Conservation (phyloP, 305 asterid genomes). For the Coffea humblotiana region DNA sequence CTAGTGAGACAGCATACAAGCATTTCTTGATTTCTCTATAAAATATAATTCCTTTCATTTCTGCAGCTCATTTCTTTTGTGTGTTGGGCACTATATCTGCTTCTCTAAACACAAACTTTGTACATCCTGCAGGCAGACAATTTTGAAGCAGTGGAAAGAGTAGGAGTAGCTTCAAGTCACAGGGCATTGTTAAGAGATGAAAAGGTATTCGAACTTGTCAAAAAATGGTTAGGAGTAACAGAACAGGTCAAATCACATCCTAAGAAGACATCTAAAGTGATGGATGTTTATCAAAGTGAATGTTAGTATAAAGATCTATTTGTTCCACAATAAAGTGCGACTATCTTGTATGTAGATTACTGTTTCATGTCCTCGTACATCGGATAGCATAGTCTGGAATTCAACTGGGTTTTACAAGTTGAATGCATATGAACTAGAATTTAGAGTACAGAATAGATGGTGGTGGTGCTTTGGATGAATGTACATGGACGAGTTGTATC, state of each 20-base stretch:
- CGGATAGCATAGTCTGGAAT: background rate
- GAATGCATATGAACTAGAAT: background rate
- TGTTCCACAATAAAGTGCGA: background rate
- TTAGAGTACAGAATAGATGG: background rate
- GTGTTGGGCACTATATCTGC: background rate
- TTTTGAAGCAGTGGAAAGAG: constrained; percentile 66
- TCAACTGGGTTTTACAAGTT: background rate
- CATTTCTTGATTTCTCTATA: background rate
- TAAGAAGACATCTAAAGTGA: constrained; percentile 49
- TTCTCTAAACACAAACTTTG: background rate
- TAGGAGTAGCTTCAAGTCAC: constrained; percentile 57
- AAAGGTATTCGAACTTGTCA: constrained; percentile 49
- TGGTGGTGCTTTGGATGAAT: background rate
- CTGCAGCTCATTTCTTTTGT: background rate
- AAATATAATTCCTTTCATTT: background rate
- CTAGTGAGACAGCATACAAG: background rate
- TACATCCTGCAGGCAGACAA: constrained; percentile 53
- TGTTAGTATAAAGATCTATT: background rate
- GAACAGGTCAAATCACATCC: constrained; percentile 29
- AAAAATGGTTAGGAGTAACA: constrained; percentile 59
- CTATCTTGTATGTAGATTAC: background rate
- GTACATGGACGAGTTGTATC: background rate
- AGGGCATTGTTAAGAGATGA: constrained; percentile 48
- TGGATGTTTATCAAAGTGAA: constrained; percentile 25
- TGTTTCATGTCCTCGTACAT: background rate